Evolutionary conservation across 176 grass and related monocot genomes (phyloP).

Genomic region (Carex kokanica): DNA sequence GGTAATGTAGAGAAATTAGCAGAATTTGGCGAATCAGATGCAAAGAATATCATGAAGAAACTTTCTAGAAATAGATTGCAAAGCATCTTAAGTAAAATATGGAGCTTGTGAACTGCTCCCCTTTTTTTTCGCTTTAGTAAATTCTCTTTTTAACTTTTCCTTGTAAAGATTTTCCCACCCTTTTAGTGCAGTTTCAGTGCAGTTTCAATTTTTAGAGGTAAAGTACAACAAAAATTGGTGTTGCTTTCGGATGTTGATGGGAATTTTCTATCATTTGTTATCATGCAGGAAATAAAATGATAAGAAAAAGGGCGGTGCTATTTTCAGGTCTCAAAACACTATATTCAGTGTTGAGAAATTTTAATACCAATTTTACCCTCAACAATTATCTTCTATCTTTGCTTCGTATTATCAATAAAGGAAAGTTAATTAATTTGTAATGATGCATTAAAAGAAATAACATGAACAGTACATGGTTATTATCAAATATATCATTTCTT

Average conservation of each 20-base stretch:
- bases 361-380: too few species aligned
- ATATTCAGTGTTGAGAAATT: too few species aligned
- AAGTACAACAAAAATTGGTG: background rate
- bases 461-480: too few species aligned
- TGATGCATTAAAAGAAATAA: too few species aligned
- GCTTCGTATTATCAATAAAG: too few species aligned
- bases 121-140: background rate
- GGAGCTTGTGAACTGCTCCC: slow-evolving; percentile 49
- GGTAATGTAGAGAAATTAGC: slow-evolving; percentile 56
- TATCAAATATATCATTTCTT: too few species aligned
- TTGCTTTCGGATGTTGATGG: background rate
- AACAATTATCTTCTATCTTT: too few species aligned
- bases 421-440: too few species aligned
- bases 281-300: background rate
- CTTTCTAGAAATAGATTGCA: slow-evolving; percentile 60
- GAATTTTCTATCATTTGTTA: background rate
- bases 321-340: too few species aligned
- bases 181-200: slow-evolving; percentile 21
- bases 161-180: slow-evolving; percentile 18
- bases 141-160: background rate
- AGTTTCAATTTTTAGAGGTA: background rate
- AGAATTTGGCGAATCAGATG: slow-evolving; percentile 46
- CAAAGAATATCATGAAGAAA: slow-evolving; percentile 77
- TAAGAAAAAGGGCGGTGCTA: too few species aligned
- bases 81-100: slow-evolving; percentile 71